A percentile compares a stretch with the other conserved stretches of the same genome.
Evolutionary conservation across 2,329 filamentous ascomycete species (phyloP).

Genomic region (Fusarium bactridioides): DNA sequence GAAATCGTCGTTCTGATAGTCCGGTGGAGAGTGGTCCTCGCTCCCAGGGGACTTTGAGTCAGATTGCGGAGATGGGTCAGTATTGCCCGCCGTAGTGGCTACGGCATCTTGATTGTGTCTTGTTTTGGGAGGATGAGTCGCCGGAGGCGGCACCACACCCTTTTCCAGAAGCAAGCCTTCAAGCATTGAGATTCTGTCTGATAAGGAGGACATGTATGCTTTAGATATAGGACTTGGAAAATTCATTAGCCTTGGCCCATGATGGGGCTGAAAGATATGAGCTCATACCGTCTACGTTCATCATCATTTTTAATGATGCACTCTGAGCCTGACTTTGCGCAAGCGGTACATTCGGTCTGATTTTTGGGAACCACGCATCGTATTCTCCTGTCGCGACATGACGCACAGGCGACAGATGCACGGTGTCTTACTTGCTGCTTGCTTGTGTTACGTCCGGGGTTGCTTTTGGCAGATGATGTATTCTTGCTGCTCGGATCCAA

Average conservation of each 20-base stretch:
- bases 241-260: background rate
- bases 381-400: slow-evolving; percentile 57
- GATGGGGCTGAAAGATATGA: background rate
- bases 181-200: slow-evolving; percentile 60
- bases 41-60: slow-evolving; percentile 25
- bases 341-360: slow-evolving; percentile 60
- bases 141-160: slow-evolving; percentile 58
- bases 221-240: slow-evolving; percentile 60
- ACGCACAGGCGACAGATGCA: slow-evolving; percentile 63
- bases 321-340: slow-evolving; percentile 57
- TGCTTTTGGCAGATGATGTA: slow-evolving; percentile 43
- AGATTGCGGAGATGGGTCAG: slow-evolving; percentile 6
- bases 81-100: background rate
- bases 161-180: slow-evolving; percentile 60
- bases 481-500: slow-evolving; percentile 47
- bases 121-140: slow-evolving; percentile 62
- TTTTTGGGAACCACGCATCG: slow-evolving; percentile 63
- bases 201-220: slow-evolving; percentile 65
- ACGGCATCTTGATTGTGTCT: slow-evolving; percentile 48
- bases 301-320: slow-evolving; percentile 67
- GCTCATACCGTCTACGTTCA: slow-evolving; percentile 58
- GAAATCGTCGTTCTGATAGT: slow-evolving; percentile 47
- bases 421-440: slow-evolving; percentile 54
- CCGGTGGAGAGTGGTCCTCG: slow-evolving; percentile 44
- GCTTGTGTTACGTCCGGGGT: slow-evolving; percentile 35